A percentile compares a stretch with the other conserved stretches of the same genome.
phyloP scores from a whole-genome alignment of 352 stramenopile genomes.

The Globisporangium spiculum region DNA sequence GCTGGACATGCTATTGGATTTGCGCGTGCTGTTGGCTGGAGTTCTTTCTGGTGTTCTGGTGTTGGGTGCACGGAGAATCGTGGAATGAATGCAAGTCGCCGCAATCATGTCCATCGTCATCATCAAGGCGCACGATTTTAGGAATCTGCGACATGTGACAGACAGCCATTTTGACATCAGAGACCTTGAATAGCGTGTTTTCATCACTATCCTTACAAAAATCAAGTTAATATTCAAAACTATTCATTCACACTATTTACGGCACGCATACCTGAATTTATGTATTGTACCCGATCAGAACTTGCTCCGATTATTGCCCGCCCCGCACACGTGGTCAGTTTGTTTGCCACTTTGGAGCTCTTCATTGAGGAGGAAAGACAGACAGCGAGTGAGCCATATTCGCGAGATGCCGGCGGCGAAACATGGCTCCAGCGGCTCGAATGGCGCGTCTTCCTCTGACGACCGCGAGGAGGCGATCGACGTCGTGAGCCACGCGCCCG shows the following conservation, averaged over 20 bases:
- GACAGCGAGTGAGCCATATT: not conserved
- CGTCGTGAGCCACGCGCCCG: constrained; percentile 29
- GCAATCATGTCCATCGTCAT: not conserved
- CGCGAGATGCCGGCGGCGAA: not conserved
- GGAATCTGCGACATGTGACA: not conserved
- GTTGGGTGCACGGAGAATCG: not conserved
- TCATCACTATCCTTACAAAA: not conserved
- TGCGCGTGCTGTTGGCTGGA: not conserved
- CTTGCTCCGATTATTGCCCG: not conserved
- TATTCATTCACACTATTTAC: not conserved
- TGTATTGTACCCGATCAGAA: not conserved
- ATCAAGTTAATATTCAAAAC: not conserved
- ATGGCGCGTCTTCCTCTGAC: constrained; percentile 5
- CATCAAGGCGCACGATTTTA: not conserved
- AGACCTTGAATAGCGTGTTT: not conserved
- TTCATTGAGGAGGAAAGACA: not conserved
- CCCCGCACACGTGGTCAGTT: not conserved
- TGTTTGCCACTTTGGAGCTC: not conserved
- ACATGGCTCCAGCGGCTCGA: constrained; percentile 2
- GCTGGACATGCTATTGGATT: constrained; percentile 5
- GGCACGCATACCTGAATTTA: not conserved
- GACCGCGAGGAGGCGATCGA: constrained; percentile 43
- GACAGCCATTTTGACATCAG: not conserved
- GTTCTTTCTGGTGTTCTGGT: not conserved
- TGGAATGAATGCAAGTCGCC: not conserved